Evolutionary conservation across 2,329 filamentous ascomycete species (phyloP).

Genomic region (Hypoxylon sp.): DNA sequence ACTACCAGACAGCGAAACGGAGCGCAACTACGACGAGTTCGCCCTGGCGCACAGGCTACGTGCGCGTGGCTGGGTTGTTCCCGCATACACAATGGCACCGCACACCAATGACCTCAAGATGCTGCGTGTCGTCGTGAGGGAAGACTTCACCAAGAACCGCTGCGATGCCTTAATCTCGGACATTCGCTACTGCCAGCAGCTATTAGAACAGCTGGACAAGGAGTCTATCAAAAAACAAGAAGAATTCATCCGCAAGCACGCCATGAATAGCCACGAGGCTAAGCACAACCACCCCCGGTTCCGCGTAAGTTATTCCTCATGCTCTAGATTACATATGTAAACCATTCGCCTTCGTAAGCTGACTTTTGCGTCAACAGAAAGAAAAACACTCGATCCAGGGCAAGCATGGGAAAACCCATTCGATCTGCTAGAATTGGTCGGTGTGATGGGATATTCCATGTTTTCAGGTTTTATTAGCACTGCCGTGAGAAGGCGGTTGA

Average conservation of each 20-base stretch:
- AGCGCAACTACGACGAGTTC: constrained; percentile 79
- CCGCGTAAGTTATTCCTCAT: constrained; percentile 58
- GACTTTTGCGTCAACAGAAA: constrained; percentile 60
- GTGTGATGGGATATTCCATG: not conserved
- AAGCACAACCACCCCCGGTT: constrained; percentile 67
- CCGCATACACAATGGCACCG: constrained; percentile 97
- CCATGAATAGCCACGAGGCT: constrained; percentile 66
- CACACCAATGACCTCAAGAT: constrained; percentile 88
- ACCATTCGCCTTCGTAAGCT: not conserved
- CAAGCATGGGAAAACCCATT: constrained; percentile 91
- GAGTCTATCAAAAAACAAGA: constrained; percentile 78
- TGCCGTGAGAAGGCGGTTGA: not conserved
- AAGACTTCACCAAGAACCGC: constrained; percentile 87
- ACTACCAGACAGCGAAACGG: constrained; percentile 59
- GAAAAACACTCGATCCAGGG: constrained; percentile 91
- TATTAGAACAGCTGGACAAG: constrained; percentile 81
- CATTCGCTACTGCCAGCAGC: constrained; percentile 80
- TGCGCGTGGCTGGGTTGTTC: constrained; percentile 91
- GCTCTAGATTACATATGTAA: not conserved
- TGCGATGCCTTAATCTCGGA: constrained; percentile 85
- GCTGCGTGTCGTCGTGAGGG: constrained; percentile 91
- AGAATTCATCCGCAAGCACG: constrained; percentile 73
- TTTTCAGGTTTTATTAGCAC: constrained; percentile 4
- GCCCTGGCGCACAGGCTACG: constrained; percentile 87
- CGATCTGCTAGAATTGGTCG: constrained; percentile 74